Percentiles rank a stretch among this genome's conserved stretches.
Conservation (phyloP, 1,284 basidiomycete species). For the Tausonia pullulans region DNA sequence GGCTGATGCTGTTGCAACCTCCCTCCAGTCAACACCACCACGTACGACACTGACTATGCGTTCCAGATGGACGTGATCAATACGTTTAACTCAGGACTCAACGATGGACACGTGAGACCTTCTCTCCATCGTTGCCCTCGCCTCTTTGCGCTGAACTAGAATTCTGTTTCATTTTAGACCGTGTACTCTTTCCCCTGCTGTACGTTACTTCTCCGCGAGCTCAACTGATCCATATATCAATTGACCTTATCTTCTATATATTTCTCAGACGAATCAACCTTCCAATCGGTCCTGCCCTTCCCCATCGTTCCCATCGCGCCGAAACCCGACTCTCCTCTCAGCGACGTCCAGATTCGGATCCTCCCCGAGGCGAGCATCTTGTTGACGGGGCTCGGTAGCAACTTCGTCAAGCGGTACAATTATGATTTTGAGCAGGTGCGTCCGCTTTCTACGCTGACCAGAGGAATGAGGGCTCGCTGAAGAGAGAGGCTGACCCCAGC, state of each 20-base stretch:
- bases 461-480: neutral
- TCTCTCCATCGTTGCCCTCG: neutral
- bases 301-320: constrained; percentile 3
- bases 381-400: neutral
- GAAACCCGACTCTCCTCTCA: neutral
- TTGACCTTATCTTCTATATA: neutral
- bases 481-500: neutral
- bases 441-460: no score
- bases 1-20: neutral
- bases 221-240: neutral
- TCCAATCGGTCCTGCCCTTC: constrained; percentile 2
- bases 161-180: neutral
- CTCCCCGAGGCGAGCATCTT: neutral
- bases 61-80: constrained; percentile 4
- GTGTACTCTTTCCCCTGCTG: no score
- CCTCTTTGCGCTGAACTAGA: neutral
- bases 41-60: neutral
- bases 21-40: neutral
- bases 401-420: neutral
- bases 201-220: no score
- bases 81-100: neutral
- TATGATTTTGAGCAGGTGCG: no score
- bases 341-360: constrained; percentile 2
- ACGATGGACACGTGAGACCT: neutral
- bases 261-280: neutral